Conservation (phyloP, 495 filamentous ascomycete genomes). For the Trichoderma orchidacearum region DNA sequence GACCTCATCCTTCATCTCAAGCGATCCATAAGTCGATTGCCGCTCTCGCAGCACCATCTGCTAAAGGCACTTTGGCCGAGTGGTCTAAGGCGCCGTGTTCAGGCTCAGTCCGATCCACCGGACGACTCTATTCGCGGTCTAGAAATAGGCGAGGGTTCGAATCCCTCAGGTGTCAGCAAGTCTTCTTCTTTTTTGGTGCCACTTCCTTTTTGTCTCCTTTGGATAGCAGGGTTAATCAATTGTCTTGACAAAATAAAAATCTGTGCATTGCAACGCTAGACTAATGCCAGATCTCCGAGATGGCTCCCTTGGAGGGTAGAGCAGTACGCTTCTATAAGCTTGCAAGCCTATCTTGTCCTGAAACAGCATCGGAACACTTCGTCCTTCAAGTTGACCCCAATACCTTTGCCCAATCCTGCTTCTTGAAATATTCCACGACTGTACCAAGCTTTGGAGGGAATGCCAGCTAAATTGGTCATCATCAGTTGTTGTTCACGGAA, state of each 20-base stretch:
- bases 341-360: too few species aligned
- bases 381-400: neutral
- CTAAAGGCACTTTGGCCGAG: constrained; percentile 16
- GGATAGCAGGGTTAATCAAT: too few species aligned
- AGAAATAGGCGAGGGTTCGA: constrained; percentile 20
- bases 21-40: neutral
- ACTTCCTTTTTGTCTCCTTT: neutral
- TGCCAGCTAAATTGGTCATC: constrained; percentile 7
- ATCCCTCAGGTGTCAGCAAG: constrained; percentile 17
- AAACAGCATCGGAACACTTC: neutral
- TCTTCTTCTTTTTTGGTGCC: neutral
- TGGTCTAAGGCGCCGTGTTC: constrained; percentile 21
- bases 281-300: too few species aligned
- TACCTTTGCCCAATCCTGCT: constrained; percentile 15
- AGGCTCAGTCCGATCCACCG: constrained; percentile 7
- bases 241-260: too few species aligned
- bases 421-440: constrained; percentile 16
- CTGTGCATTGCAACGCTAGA: too few species aligned
- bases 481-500: constrained; percentile 7
- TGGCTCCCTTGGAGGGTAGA: too few species aligned
- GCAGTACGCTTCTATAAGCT: too few species aligned
- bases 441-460: constrained; percentile 12
- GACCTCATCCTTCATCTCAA: too few species aligned
- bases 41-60: neutral
- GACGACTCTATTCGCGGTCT: constrained; percentile 12